Evolutionary conservation across 495 filamentous ascomycete species (phyloP), one percentile per base, ranked within the genome.

Genomic region (Lindgomyces ingoldianus): DNA sequence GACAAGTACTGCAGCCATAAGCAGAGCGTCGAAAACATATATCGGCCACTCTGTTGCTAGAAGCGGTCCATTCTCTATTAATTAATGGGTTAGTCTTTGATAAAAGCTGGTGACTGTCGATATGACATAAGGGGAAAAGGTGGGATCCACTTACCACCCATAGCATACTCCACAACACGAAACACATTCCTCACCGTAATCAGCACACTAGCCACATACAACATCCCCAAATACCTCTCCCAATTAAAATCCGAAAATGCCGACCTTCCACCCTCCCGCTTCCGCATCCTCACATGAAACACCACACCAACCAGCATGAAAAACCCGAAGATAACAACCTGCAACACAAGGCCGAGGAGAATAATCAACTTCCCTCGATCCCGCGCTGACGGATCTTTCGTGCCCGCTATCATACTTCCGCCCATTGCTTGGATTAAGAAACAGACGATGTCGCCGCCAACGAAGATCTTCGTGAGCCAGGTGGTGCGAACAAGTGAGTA

Each of bases 381-480:
- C 19, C 8, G 44, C 14, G 11, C 24, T 29, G 8, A n/a, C 22
- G 33, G 27, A 49, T 25, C 9, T n/a, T 42, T 25, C 1, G 1
- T 29, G 18, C 16, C 18, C 21, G 59, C 44, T 22, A 80, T 64
- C 27, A 78, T 54, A 9, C 70, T 74, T 3, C 77, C 78, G 33
- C 78, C 78, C 58, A 54, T 47, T 21, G 16, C n/a, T 50, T 82
- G 78, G 16, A 78, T 59, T 21, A 75, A 47, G 67, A 81, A 79
- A 22, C 72, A 76, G 11, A 78, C 33, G 0, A 82, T 72, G 61
- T 82, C 80, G 33, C 79, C 76, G 2, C 54, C 18, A 3, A 83
- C 76, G 61, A 81, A 81, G 27, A 75, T 52, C 45, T 69, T 75
- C 1, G 79, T 81, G 25, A 81, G 58, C 61, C 76, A 73, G 29